phyloP scores from a whole-genome alignment of 1,139 yeast species.

The Hyphopichia burtonii region DNA sequence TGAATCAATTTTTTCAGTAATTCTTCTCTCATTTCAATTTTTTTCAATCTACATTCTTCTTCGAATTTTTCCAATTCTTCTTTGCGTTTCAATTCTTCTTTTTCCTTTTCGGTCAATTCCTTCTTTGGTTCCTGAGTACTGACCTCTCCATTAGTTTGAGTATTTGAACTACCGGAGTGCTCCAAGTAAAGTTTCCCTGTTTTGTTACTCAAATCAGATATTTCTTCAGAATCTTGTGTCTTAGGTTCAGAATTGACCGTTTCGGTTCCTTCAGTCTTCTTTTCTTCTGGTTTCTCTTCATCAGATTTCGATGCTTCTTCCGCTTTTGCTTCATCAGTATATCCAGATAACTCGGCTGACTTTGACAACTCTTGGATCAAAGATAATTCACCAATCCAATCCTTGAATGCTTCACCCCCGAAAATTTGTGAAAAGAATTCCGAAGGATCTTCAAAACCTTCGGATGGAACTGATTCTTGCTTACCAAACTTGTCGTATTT shows the following conservation, averaged over 20 bases:
- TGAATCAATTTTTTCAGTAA: slow-evolving; percentile 65
- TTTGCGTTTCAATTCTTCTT: slow-evolving; percentile 46
- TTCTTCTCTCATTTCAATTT: slow-evolving; percentile 68
- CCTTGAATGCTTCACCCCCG: slow-evolving; percentile 85
- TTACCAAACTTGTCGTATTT: slow-evolving; percentile 85
- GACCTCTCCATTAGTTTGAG: neutral
- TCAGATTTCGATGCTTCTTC: neutral
- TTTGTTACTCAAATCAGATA: neutral
- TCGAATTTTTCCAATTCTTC: slow-evolving; percentile 75
- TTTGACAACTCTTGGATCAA: slow-evolving; percentile 59
- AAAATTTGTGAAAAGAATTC: slow-evolving; percentile 73
- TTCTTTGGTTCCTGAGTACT: slow-evolving; percentile 4
- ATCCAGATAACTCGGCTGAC: slow-evolving; percentile 52
- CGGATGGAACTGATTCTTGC: slow-evolving; percentile 76
- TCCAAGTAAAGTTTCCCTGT: neutral
- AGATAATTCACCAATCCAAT: slow-evolving; percentile 76
- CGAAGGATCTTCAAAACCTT: slow-evolving; percentile 86
- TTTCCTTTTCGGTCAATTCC: slow-evolving; percentile 39
- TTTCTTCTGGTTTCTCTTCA: neutral
- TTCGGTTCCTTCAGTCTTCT: neutral
- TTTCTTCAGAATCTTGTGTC: neutral
- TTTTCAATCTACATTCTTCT: slow-evolving; percentile 70
- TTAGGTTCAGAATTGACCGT: neutral
- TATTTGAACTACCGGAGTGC: neutral
- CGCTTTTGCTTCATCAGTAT: slow-evolving; percentile 34